These are phyloP conservation scores for Pythium vanterpoolii DNA, from an alignment of 352 stramenopile species.

Conservation along the genomic window DNA sequence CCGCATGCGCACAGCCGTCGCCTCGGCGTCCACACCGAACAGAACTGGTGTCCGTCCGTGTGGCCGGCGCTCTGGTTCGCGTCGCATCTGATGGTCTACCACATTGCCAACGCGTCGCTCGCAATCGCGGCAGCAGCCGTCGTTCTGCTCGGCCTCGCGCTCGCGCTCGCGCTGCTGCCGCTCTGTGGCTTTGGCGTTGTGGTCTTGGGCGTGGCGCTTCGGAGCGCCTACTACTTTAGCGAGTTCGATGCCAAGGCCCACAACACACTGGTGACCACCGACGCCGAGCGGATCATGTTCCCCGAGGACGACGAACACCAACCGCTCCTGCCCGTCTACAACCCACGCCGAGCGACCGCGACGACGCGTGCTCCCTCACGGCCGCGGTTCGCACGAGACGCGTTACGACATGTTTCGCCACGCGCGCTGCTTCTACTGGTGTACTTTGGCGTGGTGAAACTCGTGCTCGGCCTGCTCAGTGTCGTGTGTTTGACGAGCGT, in stretches of 20 bases:
- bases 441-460: constrained; percentile 55
- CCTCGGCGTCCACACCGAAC: background rate
- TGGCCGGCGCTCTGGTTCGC: constrained; percentile 7
- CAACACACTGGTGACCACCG: constrained; percentile 6
- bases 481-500: constrained; percentile 29
- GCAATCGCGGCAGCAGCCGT: background rate
- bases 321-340: constrained; percentile 36
- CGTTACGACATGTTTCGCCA: constrained; percentile 29
- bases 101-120: constrained; percentile 8
- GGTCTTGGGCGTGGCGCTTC: constrained; percentile 40
- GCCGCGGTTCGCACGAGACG: constrained; percentile 26
- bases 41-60: background rate
- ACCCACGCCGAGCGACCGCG: background rate
- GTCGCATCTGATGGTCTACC: background rate
- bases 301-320: constrained; percentile 21
- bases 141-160: background rate
- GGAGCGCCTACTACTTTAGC: constrained; percentile 17
- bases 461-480: constrained; percentile 26
- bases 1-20: background rate
- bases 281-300: constrained; percentile 26
- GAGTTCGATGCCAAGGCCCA: constrained; percentile 19
- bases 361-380: background rate
- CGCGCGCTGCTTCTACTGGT: constrained; percentile 22
- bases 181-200: constrained; percentile 54
- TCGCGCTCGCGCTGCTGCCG: constrained; percentile 36